These are phyloP conservation scores for Populus euphratica DNA, from an alignment of 345 rosid species.

Conservation along the genomic window DNA sequence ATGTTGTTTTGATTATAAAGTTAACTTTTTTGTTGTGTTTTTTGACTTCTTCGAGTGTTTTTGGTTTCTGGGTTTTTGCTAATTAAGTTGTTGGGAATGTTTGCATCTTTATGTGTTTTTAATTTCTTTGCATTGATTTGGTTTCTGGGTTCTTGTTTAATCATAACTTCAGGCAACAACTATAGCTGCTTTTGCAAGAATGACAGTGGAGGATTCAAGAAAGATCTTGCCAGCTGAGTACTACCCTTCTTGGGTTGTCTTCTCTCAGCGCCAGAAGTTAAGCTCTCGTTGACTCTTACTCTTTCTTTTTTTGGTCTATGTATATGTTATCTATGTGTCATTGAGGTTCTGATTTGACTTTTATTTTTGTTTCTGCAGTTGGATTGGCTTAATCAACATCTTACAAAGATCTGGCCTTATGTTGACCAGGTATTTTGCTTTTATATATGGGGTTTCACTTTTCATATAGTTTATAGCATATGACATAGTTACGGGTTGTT, in stretches of 20 bases:
- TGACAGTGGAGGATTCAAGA: conserved; percentile 90
- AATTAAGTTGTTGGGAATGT: background rate
- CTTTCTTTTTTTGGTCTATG: background rate
- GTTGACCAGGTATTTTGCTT: conserved; percentile 56
- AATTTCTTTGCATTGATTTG: background rate
- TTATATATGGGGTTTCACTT: background rate
- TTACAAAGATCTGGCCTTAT: conserved; percentile 95
- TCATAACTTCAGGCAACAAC: conserved; percentile 57
- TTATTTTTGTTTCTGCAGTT: conserved; percentile 50
- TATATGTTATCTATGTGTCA: background rate
- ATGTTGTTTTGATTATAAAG: background rate
- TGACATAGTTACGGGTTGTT: background rate
- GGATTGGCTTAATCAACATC: conserved; percentile 85
- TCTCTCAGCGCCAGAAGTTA: conserved; percentile 92
- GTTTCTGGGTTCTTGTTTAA: conserved; percentile 1
- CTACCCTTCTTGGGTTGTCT: conserved; percentile 97
- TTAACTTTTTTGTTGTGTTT: background rate
- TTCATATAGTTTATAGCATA: background rate
- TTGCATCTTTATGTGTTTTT: background rate
- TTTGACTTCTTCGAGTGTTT: background rate
- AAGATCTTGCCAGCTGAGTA: conserved; percentile 73
- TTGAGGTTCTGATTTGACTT: conserved; percentile 15
- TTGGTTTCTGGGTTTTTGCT: background rate
- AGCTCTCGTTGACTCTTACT: conserved; percentile 13
- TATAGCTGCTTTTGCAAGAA: conserved; percentile 89